Evolutionary conservation across 2,329 filamentous ascomycete species (phyloP).

Genomic region (Botrytis byssoidea): DNA sequence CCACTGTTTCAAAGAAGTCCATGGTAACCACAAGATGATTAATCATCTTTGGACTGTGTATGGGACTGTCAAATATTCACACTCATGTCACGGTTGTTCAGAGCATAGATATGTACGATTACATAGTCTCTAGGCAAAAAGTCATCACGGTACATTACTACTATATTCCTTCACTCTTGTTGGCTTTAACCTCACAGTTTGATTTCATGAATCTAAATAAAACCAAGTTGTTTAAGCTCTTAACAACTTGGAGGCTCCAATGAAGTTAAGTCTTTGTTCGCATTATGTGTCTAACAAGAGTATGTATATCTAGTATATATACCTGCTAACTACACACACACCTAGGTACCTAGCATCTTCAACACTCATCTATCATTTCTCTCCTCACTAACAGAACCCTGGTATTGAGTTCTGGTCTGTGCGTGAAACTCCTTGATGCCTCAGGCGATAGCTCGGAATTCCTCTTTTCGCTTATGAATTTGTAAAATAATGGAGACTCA

Average conservation of each 20-base stretch:
- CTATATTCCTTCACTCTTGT: no score
- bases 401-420: not conserved
- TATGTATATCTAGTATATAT: not conserved
- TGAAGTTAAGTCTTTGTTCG: not conserved
- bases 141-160: no score
- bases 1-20: not conserved
- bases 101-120: not conserved
- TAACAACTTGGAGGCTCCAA: not conserved
- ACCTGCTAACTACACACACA: no score
- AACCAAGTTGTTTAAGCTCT: no score
- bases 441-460: not conserved
- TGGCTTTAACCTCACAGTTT: no score
- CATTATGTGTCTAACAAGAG: not conserved
- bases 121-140: no score
- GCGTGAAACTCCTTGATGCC: not conserved
- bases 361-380: not conserved
- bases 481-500: conserved; percentile 15
- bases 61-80: not conserved
- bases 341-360: no score
- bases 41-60: not conserved
- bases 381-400: not conserved
- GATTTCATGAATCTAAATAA: no score
- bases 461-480: conserved; percentile 15
- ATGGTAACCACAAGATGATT: not conserved
- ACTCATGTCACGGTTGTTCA: not conserved